Percentiles rank a stretch among this genome's conserved stretches.
These are phyloP conservation scores for Cunninghamia lanceolata DNA, from an alignment of 75 land plant genomes.

Conservation along the genomic window DNA sequence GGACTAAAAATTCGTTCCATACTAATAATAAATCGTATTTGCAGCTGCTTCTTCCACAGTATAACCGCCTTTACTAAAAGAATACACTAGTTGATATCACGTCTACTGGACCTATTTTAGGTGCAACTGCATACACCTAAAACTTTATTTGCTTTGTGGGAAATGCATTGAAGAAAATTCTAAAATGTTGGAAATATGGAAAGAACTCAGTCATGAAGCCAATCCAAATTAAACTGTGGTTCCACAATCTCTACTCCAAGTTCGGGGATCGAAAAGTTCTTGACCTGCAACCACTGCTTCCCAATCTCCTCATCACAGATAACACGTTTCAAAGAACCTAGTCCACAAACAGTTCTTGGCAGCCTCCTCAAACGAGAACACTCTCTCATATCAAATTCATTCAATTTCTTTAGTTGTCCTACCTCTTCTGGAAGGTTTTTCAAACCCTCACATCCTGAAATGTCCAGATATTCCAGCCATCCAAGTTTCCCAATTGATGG, in stretches of 20 bases:
- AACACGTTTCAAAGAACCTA: slow-evolving; percentile 35
- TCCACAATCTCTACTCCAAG: slow-evolving; percentile 42
- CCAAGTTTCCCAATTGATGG: slow-evolving; percentile 29
- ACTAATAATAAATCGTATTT: too few relatives aligned
- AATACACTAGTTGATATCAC: too few relatives aligned
- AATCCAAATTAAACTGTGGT: slow-evolving; percentile 39
- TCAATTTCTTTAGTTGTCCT: slow-evolving; percentile 25
- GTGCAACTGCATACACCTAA: too few relatives aligned
- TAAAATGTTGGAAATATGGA: too few relatives aligned
- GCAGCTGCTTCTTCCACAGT: too few relatives aligned
- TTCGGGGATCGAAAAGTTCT: slow-evolving; percentile 14
- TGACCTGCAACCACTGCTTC: slow-evolving; percentile 23
- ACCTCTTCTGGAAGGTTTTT: slow-evolving; percentile 43
- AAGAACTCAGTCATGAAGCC: slow-evolving; percentile 34
- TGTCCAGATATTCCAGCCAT: slow-evolving; percentile 41
- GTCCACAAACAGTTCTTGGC: slow-evolving; percentile 16
- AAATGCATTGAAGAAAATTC: too few relatives aligned
- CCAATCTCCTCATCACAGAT: slow-evolving; percentile 54
- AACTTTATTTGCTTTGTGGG: too few relatives aligned
- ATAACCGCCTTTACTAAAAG: too few relatives aligned
- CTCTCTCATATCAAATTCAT: slow-evolving; percentile 64
- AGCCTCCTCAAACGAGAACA: slow-evolving; percentile 36
- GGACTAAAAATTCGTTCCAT: too few relatives aligned
- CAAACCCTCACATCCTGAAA: slow-evolving; percentile 42
- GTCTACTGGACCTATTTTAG: too few relatives aligned